Evolutionary conservation across 768 basidiomycete species (phyloP), one percentile per base, ranked within the genome.

Genomic region (Lactarius hatsudake): DNA sequence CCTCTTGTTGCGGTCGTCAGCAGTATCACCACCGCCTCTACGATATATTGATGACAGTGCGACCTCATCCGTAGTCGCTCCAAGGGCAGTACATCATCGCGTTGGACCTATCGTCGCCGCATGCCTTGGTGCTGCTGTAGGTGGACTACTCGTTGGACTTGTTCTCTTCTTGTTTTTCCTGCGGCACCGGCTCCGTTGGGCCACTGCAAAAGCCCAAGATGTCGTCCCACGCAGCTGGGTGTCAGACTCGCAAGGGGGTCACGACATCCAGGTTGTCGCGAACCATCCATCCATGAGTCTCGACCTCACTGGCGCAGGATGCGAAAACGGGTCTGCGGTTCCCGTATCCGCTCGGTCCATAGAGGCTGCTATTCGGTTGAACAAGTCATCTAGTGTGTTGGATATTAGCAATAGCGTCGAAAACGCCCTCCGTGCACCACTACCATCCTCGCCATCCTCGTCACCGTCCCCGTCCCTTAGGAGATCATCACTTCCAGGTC

Each of bases 341-440:
- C 51, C 30, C 4, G 10, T 13, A 12, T 63, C 57, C 32, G 36
- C 56, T 17, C 36, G 26, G 28, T 20, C 61, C 17, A 26, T 30
- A 32, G 56, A 62, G 20, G 10, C 18, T 40, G 6, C 18, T 40
- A 54, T 57, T 28, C 62, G 30, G 13, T 63, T 48, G 51, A 55
- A 63, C 32, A 45, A 54, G 32, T 38, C 58, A 5, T 20, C 51
- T 6, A 62, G 63, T 7, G 66, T 67, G 15, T 43, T 67, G 18
- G 66, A 67, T 38, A 67, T 67, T 20, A 63, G 62, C 34, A 7
- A 20, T 18, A n/a, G 43, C 43, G 43, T 59, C 38, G 62, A 67
- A 34, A 67, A 63, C n/a, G 66, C 20, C 40, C 57, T 30, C 48
- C 40, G 20, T 58, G 51, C 62, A 45, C 62, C 58, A 23, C 34